Conservation (phyloP, 2,329 filamentous ascomycete species). For the Cordyceps cicadae region DNA sequence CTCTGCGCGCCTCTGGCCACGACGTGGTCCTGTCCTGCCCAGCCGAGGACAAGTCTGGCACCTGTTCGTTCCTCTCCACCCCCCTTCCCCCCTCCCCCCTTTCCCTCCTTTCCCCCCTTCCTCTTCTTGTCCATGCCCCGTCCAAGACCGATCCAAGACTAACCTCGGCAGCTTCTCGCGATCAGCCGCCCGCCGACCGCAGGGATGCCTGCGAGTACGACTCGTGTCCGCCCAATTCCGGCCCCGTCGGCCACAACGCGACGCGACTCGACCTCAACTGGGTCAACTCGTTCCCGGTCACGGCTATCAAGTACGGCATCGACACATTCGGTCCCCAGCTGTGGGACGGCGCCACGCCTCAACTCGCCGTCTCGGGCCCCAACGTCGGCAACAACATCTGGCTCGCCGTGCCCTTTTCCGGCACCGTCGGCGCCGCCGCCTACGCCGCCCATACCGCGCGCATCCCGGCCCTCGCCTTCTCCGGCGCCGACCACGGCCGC, state of each 20-base stretch:
- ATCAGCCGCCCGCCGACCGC: constrained; percentile 27
- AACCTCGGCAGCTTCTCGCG: background rate
- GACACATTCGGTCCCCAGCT: constrained; percentile 43
- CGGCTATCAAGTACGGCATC: constrained; percentile 49
- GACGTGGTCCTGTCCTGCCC: constrained; percentile 57
- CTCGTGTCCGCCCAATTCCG: constrained; percentile 48
- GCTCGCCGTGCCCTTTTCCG: constrained; percentile 48
- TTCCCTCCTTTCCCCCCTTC: too few species aligned
- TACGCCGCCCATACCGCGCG: constrained; percentile 46
- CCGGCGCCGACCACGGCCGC: constrained; percentile 41
- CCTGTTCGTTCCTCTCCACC: constrained; percentile 29
- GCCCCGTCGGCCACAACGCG: constrained; percentile 48
- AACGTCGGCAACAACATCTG: constrained; percentile 55
- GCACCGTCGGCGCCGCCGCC: constrained; percentile 57
- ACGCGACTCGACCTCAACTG: constrained; percentile 55
- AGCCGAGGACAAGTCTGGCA: constrained; percentile 54
- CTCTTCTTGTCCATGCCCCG: background rate
- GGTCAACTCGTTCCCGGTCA: constrained; percentile 63
- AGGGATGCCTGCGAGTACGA: constrained; percentile 46
- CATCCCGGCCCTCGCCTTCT: constrained; percentile 61
- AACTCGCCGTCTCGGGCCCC: constrained; percentile 57
- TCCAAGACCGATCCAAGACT: background rate
- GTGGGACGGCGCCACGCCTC: constrained; percentile 43
- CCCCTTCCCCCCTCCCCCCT: too few species aligned
- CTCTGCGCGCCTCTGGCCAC: constrained; percentile 47